A percentile compares a stretch with the other conserved stretches of the same genome.
Conservation (phyloP, 805 yeast species). For the Maudiozyma turicensis region DNA sequence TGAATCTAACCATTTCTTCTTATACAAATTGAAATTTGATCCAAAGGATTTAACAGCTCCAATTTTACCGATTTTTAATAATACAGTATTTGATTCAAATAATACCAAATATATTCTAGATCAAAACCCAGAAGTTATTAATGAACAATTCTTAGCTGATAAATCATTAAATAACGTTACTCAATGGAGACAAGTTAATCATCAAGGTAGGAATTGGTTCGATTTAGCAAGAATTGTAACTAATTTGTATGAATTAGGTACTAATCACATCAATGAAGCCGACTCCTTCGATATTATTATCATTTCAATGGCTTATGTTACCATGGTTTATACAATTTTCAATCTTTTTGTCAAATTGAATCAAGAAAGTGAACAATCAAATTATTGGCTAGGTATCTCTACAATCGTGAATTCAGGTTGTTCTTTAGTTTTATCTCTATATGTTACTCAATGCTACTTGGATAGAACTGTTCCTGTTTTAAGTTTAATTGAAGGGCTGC, state of each 20-base stretch:
- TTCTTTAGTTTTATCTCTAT: conserved; percentile 74
- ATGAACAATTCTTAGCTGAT: conserved; percentile 8
- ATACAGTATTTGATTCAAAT: conserved; percentile 20
- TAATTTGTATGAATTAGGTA: conserved; percentile 14
- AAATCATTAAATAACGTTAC: conserved; percentile 33
- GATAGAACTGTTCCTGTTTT: conserved; percentile 58
- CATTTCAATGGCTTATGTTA: conserved; percentile 70
- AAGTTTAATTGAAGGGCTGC: conserved; percentile 81
- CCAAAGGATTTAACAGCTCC: conserved; percentile 7
- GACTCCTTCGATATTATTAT: conserved; percentile 79
- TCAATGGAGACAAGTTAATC: conserved; percentile 42
- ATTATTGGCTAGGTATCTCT: conserved; percentile 77
- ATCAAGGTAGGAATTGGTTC: conserved; percentile 1
- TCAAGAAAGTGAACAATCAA: conserved; percentile 49
- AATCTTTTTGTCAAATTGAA: conserved; percentile 69
- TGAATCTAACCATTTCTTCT: conserved; percentile 22
- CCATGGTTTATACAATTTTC: conserved; percentile 77
- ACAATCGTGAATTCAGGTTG: conserved; percentile 69
- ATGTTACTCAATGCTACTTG: conserved; percentile 46
- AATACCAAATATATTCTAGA: conserved; percentile 20
- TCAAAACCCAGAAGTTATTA: conserved; percentile 12
- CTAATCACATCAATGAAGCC: conserved; percentile 51
- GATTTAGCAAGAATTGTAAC: conserved; percentile 2
- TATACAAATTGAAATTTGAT: conserved; percentile 22
- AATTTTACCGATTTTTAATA: conserved; percentile 19